Base-by-base conservation (phyloP, 179 eudicot genomes). In the Heliamphora pulchella region DNA sequence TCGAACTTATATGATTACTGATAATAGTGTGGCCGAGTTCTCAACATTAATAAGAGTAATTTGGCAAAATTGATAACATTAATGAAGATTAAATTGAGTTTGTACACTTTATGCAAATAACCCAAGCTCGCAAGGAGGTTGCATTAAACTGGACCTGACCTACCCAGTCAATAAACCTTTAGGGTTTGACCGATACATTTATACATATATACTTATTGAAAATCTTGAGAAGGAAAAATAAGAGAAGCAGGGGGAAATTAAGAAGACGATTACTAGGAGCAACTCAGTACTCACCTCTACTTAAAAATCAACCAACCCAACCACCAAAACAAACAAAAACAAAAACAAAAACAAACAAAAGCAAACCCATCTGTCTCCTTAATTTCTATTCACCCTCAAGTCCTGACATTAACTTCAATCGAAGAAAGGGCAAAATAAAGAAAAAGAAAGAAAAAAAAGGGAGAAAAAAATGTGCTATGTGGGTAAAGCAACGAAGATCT, bases 401-500 rank as follows among this genome's bases (percentile, higher is more conserved):
- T 22, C 2, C 22, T 5, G 4, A 11, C 70, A 44, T 2, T 6
- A 74, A 76, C 69, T 50, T 3, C 51, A 61, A 14, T 8, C 54
- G 61, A 46, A 47, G 65, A 41, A 71, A 20, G 41, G 17, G 41
- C 76, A 53, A 22, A 54, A 74, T 9, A 11, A 11, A 14, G 46
- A 65, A 65, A 39, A 17, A 62, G 31, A 10, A 5, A 11, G 13
- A 5, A 44, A 4, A n/a, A 20, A 2, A 77, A 48, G 2, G 3
- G 2, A 20, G 15, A 22, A 1, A 31, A 82, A 86, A 89, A 91
- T 93, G 94, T 94, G 97, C 22, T 95, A 90, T 85, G 95, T 95
- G 64, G 98, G 98, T 0, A 95, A 95, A 86, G 98, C 98, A 51
- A 95, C 98, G 46, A 95, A 93, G 91, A 95, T 95, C 90, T 95